phyloP scores from a whole-genome alignment of 192 early-diverging fungal species.

The Polychytrium aggregatum region DNA sequence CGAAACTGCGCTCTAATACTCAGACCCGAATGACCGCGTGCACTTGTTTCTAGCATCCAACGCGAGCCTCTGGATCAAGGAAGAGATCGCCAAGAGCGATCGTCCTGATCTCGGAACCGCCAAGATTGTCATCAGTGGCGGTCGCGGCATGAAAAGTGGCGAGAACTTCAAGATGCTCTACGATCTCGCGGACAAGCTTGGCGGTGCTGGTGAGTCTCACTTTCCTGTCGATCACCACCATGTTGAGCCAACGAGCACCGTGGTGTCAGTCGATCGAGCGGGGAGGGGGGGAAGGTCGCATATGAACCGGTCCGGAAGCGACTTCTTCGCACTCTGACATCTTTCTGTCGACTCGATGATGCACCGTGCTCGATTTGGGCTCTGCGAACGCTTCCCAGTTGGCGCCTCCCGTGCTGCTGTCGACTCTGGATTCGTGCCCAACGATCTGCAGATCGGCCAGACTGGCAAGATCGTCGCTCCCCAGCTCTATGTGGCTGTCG shows the following conservation, averaged over 20 bases:
- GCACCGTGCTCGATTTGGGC: background rate
- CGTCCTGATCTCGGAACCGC: slow-evolving; percentile 83
- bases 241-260: no score
- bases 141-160: slow-evolving; percentile 90
- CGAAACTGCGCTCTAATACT: background rate
- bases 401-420: slow-evolving; percentile 96
- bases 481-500: slow-evolving; percentile 88
- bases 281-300: no score
- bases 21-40: no score
- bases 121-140: slow-evolving; percentile 84
- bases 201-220: slow-evolving; percentile 69
- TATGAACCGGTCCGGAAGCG: no score
- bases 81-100: slow-evolving; percentile 87
- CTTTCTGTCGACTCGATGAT: slow-evolving; percentile 1
- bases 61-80: slow-evolving; percentile 71
- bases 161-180: slow-evolving; percentile 91
- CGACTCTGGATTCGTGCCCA: slow-evolving; percentile 92
- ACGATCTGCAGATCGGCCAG: slow-evolving; percentile 95
- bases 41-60: background rate
- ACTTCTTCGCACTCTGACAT: background rate
- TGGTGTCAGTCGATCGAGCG: background rate
- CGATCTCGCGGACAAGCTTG: slow-evolving; percentile 86
- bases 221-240: no score
- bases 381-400: slow-evolving; percentile 33
- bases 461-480: slow-evolving; percentile 98